Evolutionary conservation across 805 yeast genomes (phyloP), one percentile per base, ranked within the genome.

Genomic region (Starmerella apicola): DNA sequence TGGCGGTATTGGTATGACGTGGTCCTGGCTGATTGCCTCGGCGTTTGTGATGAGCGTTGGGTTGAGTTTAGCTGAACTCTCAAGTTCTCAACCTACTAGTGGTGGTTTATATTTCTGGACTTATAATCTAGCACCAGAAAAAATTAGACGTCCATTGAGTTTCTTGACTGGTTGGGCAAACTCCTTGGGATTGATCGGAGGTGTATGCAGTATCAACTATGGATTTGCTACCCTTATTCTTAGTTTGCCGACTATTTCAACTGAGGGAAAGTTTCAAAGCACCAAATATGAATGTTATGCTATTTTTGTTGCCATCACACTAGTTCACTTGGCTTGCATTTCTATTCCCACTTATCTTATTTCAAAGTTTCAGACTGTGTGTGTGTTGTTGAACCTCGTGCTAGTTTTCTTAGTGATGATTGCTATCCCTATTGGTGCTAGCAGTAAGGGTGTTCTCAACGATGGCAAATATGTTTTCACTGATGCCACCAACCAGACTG

Each of bases 101-200:
- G 86, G 86, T 38, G 86, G 86, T 8, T 61, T 79, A 30, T 80
- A 76, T 53, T 74, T 70, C 58, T 75, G 80, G 76, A 72, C 81
- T 1, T 74, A 66, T 56, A 68, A 74, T 53, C 78, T 74, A 53
- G 74, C 84, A 19, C 85, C 83, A 2, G 68, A 64, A 36, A 49
- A 51, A 3, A 49, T 64, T 23, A 66, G 71, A 51, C 68, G 70
- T 15, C 74, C 76, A 0, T 56, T 76, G 23, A 71, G 78, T 32
- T 78, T 70, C 51, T 52, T 78, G 31, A 74, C 78, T 44, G 88
- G 85, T 4, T 70, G 76, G 51, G 67, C 80, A 5, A 78, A 79
- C 56, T 65, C 84, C 1, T 56, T 80, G 48, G 84, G 84, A 1
- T 61, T 79, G 41, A 66, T 75, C 36, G 74, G 78, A 21, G 83